Conservation (phyloP, 2,329 filamentous ascomycete species). For the Tolypocladium inflatum region DNA sequence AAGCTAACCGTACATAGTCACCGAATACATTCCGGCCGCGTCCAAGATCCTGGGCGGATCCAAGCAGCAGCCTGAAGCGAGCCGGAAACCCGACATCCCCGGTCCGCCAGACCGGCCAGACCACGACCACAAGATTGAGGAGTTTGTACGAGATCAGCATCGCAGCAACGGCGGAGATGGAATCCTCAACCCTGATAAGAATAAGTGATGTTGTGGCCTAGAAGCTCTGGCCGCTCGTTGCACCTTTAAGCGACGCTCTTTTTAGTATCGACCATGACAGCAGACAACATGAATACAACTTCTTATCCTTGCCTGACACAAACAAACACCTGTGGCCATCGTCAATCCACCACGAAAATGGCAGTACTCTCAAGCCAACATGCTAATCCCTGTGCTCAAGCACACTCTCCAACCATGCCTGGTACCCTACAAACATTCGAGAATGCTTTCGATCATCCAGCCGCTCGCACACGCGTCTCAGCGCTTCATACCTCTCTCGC, state of each 20-base stretch:
- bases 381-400: background rate
- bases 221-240: background rate
- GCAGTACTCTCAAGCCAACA: background rate
- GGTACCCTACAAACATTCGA: background rate
- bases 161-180: slow-evolving; percentile 25
- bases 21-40: slow-evolving; percentile 33
- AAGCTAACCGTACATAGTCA: slow-evolving; percentile 17
- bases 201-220: background rate
- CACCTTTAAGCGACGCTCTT: background rate
- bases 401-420: background rate
- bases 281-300: background rate
- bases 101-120: slow-evolving; percentile 33
- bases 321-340: background rate
- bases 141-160: slow-evolving; percentile 44
- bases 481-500: background rate
- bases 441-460: background rate
- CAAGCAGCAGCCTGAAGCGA: slow-evolving; percentile 14
- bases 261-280: background rate
- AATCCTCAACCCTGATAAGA: background rate
- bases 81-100: slow-evolving; percentile 9
- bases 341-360: background rate
- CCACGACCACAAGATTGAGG: slow-evolving; percentile 40
- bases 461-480: background rate
- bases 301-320: background rate
- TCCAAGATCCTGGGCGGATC: slow-evolving; percentile 29